Evolutionary conservation across 129 eudicot species (phyloP), one percentile per base, ranked within the genome.

Genomic region (Heracleum sosnowskyi): DNA sequence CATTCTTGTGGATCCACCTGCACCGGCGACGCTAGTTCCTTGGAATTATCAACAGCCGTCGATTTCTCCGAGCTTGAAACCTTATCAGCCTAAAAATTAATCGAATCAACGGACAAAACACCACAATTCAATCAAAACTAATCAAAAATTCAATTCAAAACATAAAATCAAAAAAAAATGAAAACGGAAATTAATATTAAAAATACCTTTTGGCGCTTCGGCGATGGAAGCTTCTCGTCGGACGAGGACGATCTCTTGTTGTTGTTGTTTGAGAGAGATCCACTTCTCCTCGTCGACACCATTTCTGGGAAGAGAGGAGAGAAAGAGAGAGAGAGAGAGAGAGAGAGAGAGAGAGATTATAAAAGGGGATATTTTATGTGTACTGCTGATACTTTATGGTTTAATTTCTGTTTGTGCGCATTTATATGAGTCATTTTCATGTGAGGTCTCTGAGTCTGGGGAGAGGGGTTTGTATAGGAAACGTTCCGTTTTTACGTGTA

Each of bases 261-360:
- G 77, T 76, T 82, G 77, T 39, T 81, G 79, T 75, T 79, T 20
- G 96, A 81, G 45, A 79, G 80, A 83, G 98, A 93, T 93, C 98
- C 98, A 79, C 94, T 90, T 70, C 98, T 86, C 84, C 98, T 89
- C 75, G 98, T 93, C 64, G 98, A 87, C 37, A 93, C 98, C 98
- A 93, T 93, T 49, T 76, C 63, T 78, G 76, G 35, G 63, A 62
- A 13, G 41, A 35, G 13, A 18, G 7, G 70, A 33, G 69, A 34
- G 40, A 40, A 28, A 40, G 34, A 60, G 7, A 33, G 69, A 26
- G 26, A 78, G 47, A 44, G 47, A 44, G 47, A 44, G 47, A 44
- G 47, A 44, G 46, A 11, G 46, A 41, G 78, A 24, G 73, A 70
- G 73, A 70, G 73, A 66, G 46, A 72, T 77, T 74, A 17, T 13